Percentiles rank a stretch among this genome's conserved stretches.
Conservation (phyloP, 2,329 filamentous ascomycete genomes). For the Fusarium incarnatum region DNA sequence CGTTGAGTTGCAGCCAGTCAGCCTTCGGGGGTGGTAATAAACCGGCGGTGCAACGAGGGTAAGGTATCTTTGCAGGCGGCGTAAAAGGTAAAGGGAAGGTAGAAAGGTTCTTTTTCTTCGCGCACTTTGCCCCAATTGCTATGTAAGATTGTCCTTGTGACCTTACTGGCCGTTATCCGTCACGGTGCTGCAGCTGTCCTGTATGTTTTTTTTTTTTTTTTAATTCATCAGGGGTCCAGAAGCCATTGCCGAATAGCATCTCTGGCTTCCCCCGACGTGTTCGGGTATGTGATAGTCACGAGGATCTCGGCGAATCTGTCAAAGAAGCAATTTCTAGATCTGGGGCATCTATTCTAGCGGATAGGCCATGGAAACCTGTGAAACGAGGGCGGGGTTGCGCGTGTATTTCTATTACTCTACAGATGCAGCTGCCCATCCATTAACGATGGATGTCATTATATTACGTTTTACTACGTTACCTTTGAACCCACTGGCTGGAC, state of each 20-base stretch:
- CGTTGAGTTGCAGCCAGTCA: slow-evolving; percentile 7
- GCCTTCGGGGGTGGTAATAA: slow-evolving; percentile 28
- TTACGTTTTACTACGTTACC: slow-evolving; percentile 47
- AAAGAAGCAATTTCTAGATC: slow-evolving; percentile 25
- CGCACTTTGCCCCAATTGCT: slow-evolving; percentile 23
- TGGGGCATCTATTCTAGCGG: slow-evolving; percentile 20
- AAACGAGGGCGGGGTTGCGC: slow-evolving; percentile 34
- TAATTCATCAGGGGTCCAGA: slow-evolving; percentile 10
- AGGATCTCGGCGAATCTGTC: slow-evolving; percentile 32
- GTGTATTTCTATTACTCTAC: slow-evolving; percentile 45
- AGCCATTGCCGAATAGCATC: slow-evolving; percentile 42
- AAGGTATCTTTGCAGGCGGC: slow-evolving; percentile 16
- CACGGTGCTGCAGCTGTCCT: background rate
- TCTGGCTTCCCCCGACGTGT: slow-evolving; percentile 24
- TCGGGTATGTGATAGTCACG: slow-evolving; percentile 29
- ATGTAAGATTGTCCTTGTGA: slow-evolving; percentile 19
- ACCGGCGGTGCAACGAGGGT: slow-evolving; percentile 25
- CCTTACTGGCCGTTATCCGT: slow-evolving; percentile 10
- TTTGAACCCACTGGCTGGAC: slow-evolving; percentile 25
- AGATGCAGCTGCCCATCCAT: slow-evolving; percentile 36
- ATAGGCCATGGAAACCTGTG: slow-evolving; percentile 7
- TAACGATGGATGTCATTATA: slow-evolving; percentile 24
- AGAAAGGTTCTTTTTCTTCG: slow-evolving; percentile 7
- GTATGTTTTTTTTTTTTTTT: background rate
- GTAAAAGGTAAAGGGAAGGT: slow-evolving; percentile 1